Evolutionary conservation across 306 rosid species (phyloP).

Genomic region (Acacia acuminata): DNA sequence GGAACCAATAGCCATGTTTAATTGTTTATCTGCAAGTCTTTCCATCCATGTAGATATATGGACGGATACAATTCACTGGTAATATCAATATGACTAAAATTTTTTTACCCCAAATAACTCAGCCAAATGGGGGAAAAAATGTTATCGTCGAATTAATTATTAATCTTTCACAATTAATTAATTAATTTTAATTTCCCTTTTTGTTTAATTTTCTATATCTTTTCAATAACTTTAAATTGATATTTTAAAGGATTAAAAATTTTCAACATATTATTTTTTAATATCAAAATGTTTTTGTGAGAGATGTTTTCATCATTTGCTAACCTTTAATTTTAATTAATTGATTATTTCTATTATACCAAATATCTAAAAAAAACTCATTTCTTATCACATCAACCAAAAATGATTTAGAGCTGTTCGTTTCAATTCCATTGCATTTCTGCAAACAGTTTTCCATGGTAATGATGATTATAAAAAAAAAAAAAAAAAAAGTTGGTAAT

Average conservation of each 20-base stretch:
- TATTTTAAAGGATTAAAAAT: background rate
- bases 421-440: too few species aligned
- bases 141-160: background rate
- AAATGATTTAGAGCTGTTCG: background rate
- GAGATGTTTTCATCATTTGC: too few species aligned
- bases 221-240: background rate
- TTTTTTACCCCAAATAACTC: background rate
- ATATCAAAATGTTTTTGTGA: background rate
- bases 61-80: background rate
- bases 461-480: too few species aligned
- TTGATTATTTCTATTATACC: background rate
- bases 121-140: background rate
- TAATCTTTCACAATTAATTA: background rate
- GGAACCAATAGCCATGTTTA: too few species aligned
- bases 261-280: background rate
- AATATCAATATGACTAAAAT: background rate
- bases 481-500: too few species aligned
- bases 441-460: too few species aligned
- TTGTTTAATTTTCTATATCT: too few species aligned
- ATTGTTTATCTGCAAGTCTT: too few species aligned
- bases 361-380: too few species aligned
- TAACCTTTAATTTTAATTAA: background rate
- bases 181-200: background rate
- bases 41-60: background rate
- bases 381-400: background rate